Evolutionary conservation across 2,329 filamentous ascomycete genomes (phyloP).

Genomic region (Fusarium nelsonii): DNA sequence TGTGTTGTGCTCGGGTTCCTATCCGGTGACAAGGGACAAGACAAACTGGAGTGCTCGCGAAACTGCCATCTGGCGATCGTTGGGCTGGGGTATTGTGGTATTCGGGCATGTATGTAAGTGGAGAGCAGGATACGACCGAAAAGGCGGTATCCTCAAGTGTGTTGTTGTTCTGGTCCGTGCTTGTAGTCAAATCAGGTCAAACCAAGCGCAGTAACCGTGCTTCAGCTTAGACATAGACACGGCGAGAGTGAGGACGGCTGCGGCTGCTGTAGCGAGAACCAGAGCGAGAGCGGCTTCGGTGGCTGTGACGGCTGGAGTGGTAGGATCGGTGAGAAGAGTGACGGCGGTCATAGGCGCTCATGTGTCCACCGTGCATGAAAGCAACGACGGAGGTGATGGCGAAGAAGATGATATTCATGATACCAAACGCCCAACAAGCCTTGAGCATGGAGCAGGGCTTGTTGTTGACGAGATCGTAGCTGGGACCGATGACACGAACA

Average conservation of each 20-base stretch:
- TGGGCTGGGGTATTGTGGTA: slow-evolving; percentile 36
- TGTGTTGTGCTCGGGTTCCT: slow-evolving; percentile 7
- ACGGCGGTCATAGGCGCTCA: slow-evolving; percentile 57
- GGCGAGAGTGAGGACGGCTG: slow-evolving; percentile 62
- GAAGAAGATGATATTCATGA: slow-evolving; percentile 89
- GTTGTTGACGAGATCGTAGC: slow-evolving; percentile 68
- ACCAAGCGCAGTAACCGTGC: background rate
- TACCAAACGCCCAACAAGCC: slow-evolving; percentile 87
- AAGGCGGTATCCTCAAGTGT: slow-evolving; percentile 1
- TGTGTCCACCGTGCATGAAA: slow-evolving; percentile 66
- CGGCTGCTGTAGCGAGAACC: slow-evolving; percentile 57
- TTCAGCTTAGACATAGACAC: slow-evolving; percentile 61
- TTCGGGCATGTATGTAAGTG: slow-evolving; percentile 23
- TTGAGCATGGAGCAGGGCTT: slow-evolving; percentile 94
- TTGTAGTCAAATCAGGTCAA: background rate
- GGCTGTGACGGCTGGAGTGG: slow-evolving; percentile 57
- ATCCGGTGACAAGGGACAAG: slow-evolving; percentile 12
- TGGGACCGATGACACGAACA: slow-evolving; percentile 66
- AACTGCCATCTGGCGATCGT: slow-evolving; percentile 25
- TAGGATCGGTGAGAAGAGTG: slow-evolving; percentile 50
- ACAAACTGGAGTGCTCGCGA: slow-evolving; percentile 20
- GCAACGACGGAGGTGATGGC: slow-evolving; percentile 81
- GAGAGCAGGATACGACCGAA: slow-evolving; percentile 2
- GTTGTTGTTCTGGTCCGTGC: slow-evolving; percentile 11
- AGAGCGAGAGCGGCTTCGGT: slow-evolving; percentile 55